Conservation (phyloP, 768 basidiomycete genomes). For the Boletus eberwhitei region DNA sequence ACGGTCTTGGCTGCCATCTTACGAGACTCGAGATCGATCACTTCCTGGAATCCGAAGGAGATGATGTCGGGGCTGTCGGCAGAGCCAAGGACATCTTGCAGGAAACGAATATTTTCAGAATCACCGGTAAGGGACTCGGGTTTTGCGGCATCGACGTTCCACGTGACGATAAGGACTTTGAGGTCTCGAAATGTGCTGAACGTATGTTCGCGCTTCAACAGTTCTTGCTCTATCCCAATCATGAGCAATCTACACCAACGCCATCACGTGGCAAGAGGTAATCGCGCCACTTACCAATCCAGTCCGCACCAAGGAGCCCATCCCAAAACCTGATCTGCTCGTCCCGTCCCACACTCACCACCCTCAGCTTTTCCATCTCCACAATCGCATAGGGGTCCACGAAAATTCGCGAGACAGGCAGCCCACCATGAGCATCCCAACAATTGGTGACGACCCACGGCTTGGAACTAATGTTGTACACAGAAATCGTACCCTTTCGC, state of each 20-base stretch:
- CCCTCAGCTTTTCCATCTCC: slow-evolving; percentile 61
- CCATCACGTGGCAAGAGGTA: neutral
- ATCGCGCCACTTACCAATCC: slow-evolving; percentile 65
- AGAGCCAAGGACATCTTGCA: slow-evolving; percentile 71
- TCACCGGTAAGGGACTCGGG: slow-evolving; percentile 69
- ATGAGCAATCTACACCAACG: neutral
- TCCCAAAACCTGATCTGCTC: slow-evolving; percentile 83
- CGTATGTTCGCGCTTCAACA: slow-evolving; percentile 67
- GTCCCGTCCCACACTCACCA: slow-evolving; percentile 74
- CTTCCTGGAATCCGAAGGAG: slow-evolving; percentile 92
- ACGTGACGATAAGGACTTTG: slow-evolving; percentile 77
- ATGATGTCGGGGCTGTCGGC: slow-evolving; percentile 84
- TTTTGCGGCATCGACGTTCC: slow-evolving; percentile 90
- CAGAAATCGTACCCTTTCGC: slow-evolving; percentile 76
- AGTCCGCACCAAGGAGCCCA: slow-evolving; percentile 77
- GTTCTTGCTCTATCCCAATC: slow-evolving; percentile 56
- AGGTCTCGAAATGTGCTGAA: slow-evolving; percentile 81
- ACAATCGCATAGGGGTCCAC: slow-evolving; percentile 78
- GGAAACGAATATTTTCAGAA: slow-evolving; percentile 72
- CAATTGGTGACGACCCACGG: slow-evolving; percentile 88
- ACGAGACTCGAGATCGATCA: slow-evolving; percentile 91
- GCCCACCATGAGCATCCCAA: slow-evolving; percentile 76
- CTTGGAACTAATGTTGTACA: slow-evolving; percentile 66
- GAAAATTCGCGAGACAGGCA: slow-evolving; percentile 60
- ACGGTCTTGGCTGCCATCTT: slow-evolving; percentile 93